Evolutionary conservation across 345 rosid genomes (phyloP), one percentile per base, ranked within the genome.

Genomic region (Geranium brycei): DNA sequence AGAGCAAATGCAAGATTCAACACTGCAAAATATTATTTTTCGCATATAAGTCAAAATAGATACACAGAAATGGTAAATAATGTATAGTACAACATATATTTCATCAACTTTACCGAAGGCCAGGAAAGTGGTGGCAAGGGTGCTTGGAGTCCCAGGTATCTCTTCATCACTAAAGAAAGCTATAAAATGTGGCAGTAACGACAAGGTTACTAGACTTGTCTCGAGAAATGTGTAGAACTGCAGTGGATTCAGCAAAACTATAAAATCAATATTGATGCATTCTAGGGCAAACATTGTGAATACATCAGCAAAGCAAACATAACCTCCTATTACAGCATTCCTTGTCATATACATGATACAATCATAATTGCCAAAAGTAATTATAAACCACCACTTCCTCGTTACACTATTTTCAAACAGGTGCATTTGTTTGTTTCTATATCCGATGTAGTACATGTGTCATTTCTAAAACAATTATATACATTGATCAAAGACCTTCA

Each of bases 211-310:
- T 1, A 93, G 85, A 64, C 72, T 90, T 66, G 99, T 91, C 86
- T 93, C 99, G 7, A 91, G 77, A 76, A 93, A 93, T 2, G 99
- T 91, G 79, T 93, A 93, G 66, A 93, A 80, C 99, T 93, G 95
- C 92, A 89, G 41, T 59, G 14, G 61, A 61, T 60, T 38, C 5
- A 10, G 30, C 17, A 65, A 58, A 32, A 17, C 30, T 19, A 65
- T 41, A 28, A 31, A 17, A 23, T 18, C 17, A 56, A 62, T 12
- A 51, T 30, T 40, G 6, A 62, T 23, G n/a, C 8, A 4, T 41
- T 47, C 12, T 47, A 6, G 15, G 13, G 47, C 1, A 38, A 38
- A 38, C 11, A 23, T 38, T 38, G 47, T 38, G 47, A 38, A 38
- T 38, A 38, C 47, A 38, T 5, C 47, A 38, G 11, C 11, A 38